Conservation (phyloP, 2,329 filamentous ascomycete genomes). For the Pseudocercospora cruenta region DNA sequence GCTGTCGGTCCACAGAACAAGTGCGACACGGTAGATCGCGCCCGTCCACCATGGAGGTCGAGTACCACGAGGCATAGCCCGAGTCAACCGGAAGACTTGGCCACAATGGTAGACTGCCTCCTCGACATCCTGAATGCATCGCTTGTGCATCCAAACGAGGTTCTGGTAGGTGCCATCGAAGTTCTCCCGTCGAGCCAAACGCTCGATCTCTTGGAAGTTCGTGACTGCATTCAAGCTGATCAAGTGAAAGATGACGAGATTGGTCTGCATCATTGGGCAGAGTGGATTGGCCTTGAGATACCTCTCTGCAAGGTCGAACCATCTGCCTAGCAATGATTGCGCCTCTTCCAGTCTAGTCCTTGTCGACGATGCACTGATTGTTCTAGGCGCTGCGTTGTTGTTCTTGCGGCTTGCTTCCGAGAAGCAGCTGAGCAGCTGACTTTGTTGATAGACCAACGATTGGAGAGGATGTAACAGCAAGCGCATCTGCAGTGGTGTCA, state of each 20-base stretch:
- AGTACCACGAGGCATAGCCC: slow-evolving; percentile 61
- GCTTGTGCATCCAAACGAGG: slow-evolving; percentile 59
- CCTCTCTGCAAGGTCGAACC: slow-evolving; percentile 66
- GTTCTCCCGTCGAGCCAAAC: slow-evolving; percentile 64
- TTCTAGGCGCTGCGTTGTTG: slow-evolving; percentile 46
- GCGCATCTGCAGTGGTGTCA: slow-evolving; percentile 64
- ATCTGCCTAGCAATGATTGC: slow-evolving; percentile 65
- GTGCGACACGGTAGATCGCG: slow-evolving; percentile 67
- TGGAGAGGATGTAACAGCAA: slow-evolving; percentile 71
- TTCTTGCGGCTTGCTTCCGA: slow-evolving; percentile 57
- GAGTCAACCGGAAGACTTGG: slow-evolving; percentile 65
- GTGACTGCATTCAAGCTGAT: slow-evolving; percentile 71
- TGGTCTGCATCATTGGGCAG: slow-evolving; percentile 65
- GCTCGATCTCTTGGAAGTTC: slow-evolving; percentile 69
- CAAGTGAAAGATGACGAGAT: slow-evolving; percentile 70
- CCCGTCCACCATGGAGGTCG: slow-evolving; percentile 73
- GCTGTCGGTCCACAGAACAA: slow-evolving; percentile 67
- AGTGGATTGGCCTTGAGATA: slow-evolving; percentile 60
- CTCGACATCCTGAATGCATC: slow-evolving; percentile 65
- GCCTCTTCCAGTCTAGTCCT: slow-evolving; percentile 65
- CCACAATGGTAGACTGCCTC: slow-evolving; percentile 70
- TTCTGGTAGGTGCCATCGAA: slow-evolving; percentile 62
- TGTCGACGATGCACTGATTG: slow-evolving; percentile 64
- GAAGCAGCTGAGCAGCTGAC: slow-evolving; percentile 68
- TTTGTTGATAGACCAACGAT: slow-evolving; percentile 65